Percentiles rank a stretch among this genome's conserved stretches.
Conservation (phyloP, 306 rosid species). For the Malus domestica region ASM211411v1 NC_041803.1:43525501-43526000, state of each 20-base stretch:
- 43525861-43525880: constrained; percentile 57
- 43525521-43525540: too few relatives aligned
- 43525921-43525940: constrained; percentile 58
- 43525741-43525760: neutral
- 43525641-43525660: too few relatives aligned
- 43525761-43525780: neutral
- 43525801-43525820: neutral
- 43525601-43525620: neutral
- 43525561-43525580: neutral
- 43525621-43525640: neutral
- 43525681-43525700: neutral
- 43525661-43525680: neutral
- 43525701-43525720: neutral
- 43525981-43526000: constrained; percentile 29
- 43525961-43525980: constrained; percentile 48
- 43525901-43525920: constrained; percentile 65
- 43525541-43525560: accelerated
- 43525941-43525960: constrained; percentile 78
- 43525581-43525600: neutral
- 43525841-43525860: constrained; percentile 8
- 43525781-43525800: constrained; percentile 15
- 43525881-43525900: constrained; percentile 67
- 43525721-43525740: neutral
- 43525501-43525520: too few relatives aligned
- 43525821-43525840: neutral